Conservation (phyloP, 1,139 yeast genomes). For the Pichia terricola region DNA sequence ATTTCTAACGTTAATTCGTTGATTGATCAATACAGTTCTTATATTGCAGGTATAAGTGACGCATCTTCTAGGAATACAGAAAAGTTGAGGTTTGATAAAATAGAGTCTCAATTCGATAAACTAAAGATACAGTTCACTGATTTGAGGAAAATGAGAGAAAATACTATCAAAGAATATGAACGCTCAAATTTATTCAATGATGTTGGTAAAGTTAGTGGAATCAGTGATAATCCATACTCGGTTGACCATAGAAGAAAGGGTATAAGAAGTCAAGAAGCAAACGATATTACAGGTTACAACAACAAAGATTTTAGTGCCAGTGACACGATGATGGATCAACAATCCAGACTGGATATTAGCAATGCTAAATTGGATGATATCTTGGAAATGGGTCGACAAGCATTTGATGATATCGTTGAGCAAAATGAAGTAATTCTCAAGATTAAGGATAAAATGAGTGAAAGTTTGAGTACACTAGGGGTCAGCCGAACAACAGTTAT, state of each 20-base stretch:
- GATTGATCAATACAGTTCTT: conserved; percentile 62
- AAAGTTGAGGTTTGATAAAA: conserved; percentile 48
- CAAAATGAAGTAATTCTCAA: conserved; percentile 66
- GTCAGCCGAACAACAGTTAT: conserved; percentile 80
- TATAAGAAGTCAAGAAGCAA: conserved; percentile 17
- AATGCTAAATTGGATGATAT: conserved; percentile 81
- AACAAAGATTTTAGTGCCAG: conserved; percentile 13
- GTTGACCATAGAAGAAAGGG: conserved; percentile 24
- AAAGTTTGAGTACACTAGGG: conserved; percentile 72
- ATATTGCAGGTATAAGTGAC: conserved; percentile 51
- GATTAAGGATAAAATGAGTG: conserved; percentile 57
- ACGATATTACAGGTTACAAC: conserved; percentile 22
- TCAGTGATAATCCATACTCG: conserved; percentile 58
- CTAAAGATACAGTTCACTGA: conserved; percentile 50
- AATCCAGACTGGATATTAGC: conserved; percentile 56
- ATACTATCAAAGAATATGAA: background rate
- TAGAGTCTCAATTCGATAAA: conserved; percentile 50
- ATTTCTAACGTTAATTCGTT: conserved; percentile 68
- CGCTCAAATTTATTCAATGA: no score
- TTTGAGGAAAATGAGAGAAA: conserved; percentile 40
- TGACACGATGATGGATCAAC: conserved; percentile 53
- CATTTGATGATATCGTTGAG: conserved; percentile 77
- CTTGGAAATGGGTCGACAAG: conserved; percentile 78
- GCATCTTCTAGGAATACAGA: conserved; percentile 55
- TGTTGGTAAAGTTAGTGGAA: conserved; percentile 26